phyloP scores from a whole-genome alignment of 768 basidiomycete species.

The Lepiota subincarnata region DNA sequence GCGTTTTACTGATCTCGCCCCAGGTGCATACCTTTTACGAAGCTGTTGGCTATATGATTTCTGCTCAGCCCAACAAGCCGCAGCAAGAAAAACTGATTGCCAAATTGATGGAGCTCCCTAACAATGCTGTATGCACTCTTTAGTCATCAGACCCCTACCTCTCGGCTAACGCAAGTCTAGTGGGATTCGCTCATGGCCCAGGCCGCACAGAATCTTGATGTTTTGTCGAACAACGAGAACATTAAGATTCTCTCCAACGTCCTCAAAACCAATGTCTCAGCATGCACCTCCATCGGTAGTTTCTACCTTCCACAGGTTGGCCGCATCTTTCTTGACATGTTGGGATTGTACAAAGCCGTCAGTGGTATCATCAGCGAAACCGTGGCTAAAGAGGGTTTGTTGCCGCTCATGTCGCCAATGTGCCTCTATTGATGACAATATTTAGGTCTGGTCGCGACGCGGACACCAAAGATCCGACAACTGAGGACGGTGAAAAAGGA shows the following conservation, averaged over 20 bases:
- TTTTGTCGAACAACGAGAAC: conserved; percentile 85
- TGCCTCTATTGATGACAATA: conserved; percentile 7
- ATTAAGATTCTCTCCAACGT: conserved; percentile 97
- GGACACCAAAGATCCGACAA: conserved; percentile 93
- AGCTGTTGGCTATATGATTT: conserved; percentile 99
- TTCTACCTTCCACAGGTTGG: conserved; percentile 98
- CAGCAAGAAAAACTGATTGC: conserved; percentile 93
- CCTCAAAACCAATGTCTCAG: conserved; percentile 97
- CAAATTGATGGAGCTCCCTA: conserved; percentile 96
- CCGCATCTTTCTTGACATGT: conserved; percentile 95
- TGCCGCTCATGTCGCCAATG: not conserved
- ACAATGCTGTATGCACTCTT: conserved; percentile 72
- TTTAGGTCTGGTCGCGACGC: conserved; percentile 84
- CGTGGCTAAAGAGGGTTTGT: conserved; percentile 75
- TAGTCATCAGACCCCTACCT: not conserved
- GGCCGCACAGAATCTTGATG: conserved; percentile 88
- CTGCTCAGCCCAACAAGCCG: conserved; percentile 96
- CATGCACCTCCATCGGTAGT: conserved; percentile 93
- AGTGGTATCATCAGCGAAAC: conserved; percentile 95
- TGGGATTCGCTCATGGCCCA: conserved; percentile 98
- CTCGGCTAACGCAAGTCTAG: conserved; percentile 33
- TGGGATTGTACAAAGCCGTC: conserved; percentile 96
- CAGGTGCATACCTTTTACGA: conserved; percentile 97
- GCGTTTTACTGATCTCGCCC: conserved; percentile 17
- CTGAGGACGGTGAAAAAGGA: conserved; percentile 98